phyloP scores from a whole-genome alignment of 2,329 filamentous ascomycete genomes.

The Volutella citrinella region DNA sequence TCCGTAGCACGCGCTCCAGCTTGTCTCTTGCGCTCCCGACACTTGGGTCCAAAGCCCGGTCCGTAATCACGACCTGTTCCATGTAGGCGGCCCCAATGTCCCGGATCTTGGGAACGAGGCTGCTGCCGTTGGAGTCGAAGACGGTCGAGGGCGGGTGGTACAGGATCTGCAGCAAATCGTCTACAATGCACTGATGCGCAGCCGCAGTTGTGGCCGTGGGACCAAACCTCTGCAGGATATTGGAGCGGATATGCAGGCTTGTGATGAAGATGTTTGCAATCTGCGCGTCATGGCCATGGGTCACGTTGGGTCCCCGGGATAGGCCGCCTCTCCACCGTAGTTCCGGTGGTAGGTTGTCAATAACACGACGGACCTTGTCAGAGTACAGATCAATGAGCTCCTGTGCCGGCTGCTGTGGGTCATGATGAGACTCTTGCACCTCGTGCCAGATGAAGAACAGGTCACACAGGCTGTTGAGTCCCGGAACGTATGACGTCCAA shows the following conservation, averaged over 20 bases:
- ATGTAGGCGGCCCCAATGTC: conserved; percentile 35
- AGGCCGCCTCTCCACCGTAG: conserved; percentile 35
- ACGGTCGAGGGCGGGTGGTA: conserved; percentile 31
- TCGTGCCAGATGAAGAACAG: conserved; percentile 34
- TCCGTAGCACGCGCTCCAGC: conserved; percentile 26
- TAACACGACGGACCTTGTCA: conserved; percentile 23
- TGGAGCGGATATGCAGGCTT: conserved; percentile 34
- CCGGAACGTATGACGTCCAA: conserved; percentile 29
- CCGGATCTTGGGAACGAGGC: conserved; percentile 34
- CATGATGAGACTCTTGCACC: conserved; percentile 14
- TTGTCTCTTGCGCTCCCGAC: conserved; percentile 18
- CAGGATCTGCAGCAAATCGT: conserved; percentile 34
- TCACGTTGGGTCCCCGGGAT: conserved; percentile 26
- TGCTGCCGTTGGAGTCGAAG: conserved; percentile 32
- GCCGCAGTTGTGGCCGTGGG: conserved; percentile 8
- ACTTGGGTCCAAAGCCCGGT: conserved; percentile 4
- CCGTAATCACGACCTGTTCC: conserved; percentile 22
- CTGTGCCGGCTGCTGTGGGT: conserved; percentile 12
- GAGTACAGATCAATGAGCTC: too few relatives aligned
- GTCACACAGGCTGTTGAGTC: conserved; percentile 30
- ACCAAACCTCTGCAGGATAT: conserved; percentile 31
- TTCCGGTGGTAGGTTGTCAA: conserved; percentile 31
- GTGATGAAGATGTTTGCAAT: conserved; percentile 36
- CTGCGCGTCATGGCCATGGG: conserved; percentile 34
- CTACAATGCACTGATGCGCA: conserved; percentile 31